Percentiles rank a stretch among this genome's conserved stretches.
Conservation (phyloP, 192 early-diverging fungal genomes). For the Chytriomyces hyalinus region DNA sequence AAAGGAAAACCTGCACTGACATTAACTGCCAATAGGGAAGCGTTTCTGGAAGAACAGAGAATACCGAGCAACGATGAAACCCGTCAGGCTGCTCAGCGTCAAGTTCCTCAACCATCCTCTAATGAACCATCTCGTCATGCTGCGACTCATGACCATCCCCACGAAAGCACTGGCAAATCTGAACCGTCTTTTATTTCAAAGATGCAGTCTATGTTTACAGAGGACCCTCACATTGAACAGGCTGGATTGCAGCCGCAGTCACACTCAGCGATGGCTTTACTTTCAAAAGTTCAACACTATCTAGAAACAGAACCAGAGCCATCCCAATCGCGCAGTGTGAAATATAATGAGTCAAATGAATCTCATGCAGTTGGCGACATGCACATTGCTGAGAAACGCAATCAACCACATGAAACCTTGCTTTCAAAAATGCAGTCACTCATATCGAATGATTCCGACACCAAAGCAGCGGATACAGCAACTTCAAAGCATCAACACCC, state of each 20-base stretch:
- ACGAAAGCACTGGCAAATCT: not conserved
- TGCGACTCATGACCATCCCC: too few relatives aligned
- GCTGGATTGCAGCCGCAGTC: not conserved
- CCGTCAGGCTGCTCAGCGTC: too few relatives aligned
- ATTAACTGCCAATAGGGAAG: too few relatives aligned
- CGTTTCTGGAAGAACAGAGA: too few relatives aligned
- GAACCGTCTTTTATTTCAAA: not conserved
- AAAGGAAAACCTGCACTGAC: not conserved
- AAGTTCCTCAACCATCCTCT: not conserved
- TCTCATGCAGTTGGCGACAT: not conserved
- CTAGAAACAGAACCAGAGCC: not conserved
- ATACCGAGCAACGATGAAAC: too few relatives aligned
- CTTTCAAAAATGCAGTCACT: not conserved
- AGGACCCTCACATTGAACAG: not conserved
- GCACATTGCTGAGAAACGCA: not conserved
- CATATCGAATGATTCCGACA: not conserved
- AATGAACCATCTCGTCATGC: not conserved
- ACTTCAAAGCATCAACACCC: not conserved
- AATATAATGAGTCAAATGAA: not conserved
- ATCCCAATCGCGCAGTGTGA: not conserved
- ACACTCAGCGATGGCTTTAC: not conserved
- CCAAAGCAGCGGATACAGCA: not conserved
- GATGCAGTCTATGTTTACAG: not conserved
- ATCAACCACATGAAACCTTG: not conserved
- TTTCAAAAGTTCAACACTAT: not conserved